Base-by-base conservation (phyloP, 1,139 yeast genomes). In the Suhomyces anneliseae region DNA sequence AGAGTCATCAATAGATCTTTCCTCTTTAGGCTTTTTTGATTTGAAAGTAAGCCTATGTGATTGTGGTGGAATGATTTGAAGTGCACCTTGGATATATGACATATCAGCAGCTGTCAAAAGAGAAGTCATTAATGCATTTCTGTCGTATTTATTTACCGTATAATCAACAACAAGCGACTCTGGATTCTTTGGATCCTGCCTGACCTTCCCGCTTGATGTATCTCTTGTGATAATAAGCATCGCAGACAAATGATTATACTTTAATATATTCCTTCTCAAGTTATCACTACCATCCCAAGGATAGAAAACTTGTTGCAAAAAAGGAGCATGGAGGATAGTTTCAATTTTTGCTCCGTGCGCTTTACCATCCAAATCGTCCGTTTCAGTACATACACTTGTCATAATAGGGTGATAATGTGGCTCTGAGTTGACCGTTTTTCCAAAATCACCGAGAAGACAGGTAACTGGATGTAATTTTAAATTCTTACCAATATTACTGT, bases 341-440 rank as follows among this genome's bases (percentile, higher is more conserved):
- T 81, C 86, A 46, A 81, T 69, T 59, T 74, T 76, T 11, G 83
- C 78, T 2, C 86, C 86, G 55, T 81, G 83, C 4, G 72, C 79
- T 50, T 72, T 65, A 4, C 85, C 85, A 57, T 81, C 85, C 39
- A 79, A 56, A 53, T 81, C 81, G 46, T 73, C 82, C 31, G 65
- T 72, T 56, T 78, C 72, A 19, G 73, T 68, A 57, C 79, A 70
- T 1, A 80, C 81, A 0, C 82, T 57, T 0, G 85, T 80, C 76
- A 81, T 68, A 44, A 81, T 79, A 0, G 84, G 65, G 40, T 74
- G 65, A 27, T 71, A 59, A 50, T 62, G 67, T 10, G 82, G 74
- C 37, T 72, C 64, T 1, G 71, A 61, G 11, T 61, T 60, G 7
- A 61, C 63, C 0, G 66, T 71, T 26, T 53, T 54, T n/a, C 72